Conservation (phyloP, 371 early-diverging fungal species). For the Mortierella sp. region DNA sequence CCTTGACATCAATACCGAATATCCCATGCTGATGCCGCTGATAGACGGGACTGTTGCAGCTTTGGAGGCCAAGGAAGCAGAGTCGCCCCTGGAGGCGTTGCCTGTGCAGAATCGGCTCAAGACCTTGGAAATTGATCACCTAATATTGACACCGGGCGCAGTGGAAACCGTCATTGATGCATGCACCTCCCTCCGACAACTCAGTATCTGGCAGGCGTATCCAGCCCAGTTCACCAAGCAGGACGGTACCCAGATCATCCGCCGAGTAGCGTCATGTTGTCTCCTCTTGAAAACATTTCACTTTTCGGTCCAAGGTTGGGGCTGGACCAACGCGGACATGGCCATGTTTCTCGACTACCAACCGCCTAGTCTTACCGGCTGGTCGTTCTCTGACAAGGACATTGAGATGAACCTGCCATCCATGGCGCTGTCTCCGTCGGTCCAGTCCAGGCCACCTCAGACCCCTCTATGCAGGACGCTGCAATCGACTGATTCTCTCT, state of each 20-base stretch:
- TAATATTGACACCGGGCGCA: neutral
- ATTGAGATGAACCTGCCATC: conserved; percentile 1
- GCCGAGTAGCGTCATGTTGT: neutral
- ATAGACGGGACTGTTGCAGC: neutral
- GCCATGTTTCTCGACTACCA: neutral
- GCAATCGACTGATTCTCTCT: conserved; percentile 3
- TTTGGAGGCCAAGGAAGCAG: neutral
- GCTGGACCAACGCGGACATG: neutral
- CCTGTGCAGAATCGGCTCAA: neutral
- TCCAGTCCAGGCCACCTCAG: neutral
- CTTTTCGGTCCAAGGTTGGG: neutral
- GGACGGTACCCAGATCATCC: neutral
- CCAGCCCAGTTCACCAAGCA: neutral
- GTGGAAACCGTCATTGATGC: neutral
- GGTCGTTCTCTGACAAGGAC: conserved; percentile 2
- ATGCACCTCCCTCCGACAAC: neutral
- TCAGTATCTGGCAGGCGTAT: neutral
- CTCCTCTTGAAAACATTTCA: neutral
- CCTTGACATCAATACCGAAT: neutral
- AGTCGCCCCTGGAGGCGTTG: neutral
- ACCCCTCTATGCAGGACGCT: neutral
- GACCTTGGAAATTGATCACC: neutral
- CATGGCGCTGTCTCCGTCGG: neutral
- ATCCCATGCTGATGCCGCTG: neutral
- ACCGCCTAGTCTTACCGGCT: neutral